Evolutionary conservation across 148 eudicot genomes (phyloP), one percentile per base, ranked within the genome.

Genomic region (Rhododendron henanense): DNA sequence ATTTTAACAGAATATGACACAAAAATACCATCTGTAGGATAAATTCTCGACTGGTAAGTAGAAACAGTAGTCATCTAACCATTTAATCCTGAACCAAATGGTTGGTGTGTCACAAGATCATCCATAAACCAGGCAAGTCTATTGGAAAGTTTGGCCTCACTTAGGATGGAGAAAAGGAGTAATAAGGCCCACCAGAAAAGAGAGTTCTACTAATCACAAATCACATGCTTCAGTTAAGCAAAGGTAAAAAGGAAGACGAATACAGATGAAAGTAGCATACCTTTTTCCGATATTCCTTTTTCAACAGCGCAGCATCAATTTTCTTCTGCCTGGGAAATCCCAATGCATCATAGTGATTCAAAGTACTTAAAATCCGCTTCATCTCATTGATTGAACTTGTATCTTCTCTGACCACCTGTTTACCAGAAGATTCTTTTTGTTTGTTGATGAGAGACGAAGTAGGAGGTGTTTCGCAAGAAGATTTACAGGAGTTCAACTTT

Each of bases 251-350:
- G 51, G 78, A 83, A 48, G 53, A 41, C 59, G 14, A 18, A 53
- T 3, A 47, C 57, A 53, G 55, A 3, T 33, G 39, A 50, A 65
- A 83, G 55, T n/a, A 63, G 48, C 88, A 18, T 89, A 95, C 99
- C 93, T 94, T 97, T 87, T 92, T 97, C 71, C 92, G 92, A 88
- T 97, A 97, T 89, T 97, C 99, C 91, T 95, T 97, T 91, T 93
- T 97, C 88, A 97, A 90, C 74, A 93, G 55, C 2, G 67, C 81
- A 78, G 86, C 88, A 86, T 97, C 99, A 85, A 97, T 90, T 90
- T 90, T 97, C 88, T 89, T 91, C 61, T 91, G 93, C 69, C 97
- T 93, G 11, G 91, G 91, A 88, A 97, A 90, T 81, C 95, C 99
- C 84, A 97, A 90, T 33, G 98, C 98, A 90, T 93, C 98, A 85